Conservation (phyloP, 495 filamentous ascomycete species). For the Parachaetomium inaequale region DNA sequence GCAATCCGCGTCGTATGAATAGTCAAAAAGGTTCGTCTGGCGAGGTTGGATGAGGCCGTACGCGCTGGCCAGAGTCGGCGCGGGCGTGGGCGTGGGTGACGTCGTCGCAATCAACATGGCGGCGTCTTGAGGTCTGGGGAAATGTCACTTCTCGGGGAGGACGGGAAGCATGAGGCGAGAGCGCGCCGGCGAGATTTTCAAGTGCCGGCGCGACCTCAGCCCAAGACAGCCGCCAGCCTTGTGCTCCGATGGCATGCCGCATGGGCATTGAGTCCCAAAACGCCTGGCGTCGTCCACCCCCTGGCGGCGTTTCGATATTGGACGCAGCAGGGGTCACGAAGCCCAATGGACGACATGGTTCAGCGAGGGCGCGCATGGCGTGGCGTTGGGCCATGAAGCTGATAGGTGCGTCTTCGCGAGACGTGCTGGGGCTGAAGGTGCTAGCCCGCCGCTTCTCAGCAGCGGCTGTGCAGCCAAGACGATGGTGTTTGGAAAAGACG, state of each 20-base stretch:
- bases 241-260: neutral
- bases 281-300: neutral
- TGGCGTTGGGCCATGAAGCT: neutral
- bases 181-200: neutral
- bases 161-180: neutral
- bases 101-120: constrained; percentile 12
- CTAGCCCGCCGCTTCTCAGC: neutral
- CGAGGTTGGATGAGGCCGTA: constrained; percentile 19
- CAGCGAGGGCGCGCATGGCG: neutral
- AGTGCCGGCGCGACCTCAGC: neutral
- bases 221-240: neutral
- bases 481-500: neutral
- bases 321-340: neutral
- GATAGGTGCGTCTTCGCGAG: neutral
- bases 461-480: neutral
- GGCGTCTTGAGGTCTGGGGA: neutral
- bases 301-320: neutral
- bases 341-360: neutral
- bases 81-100: constrained; percentile 17
- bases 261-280: neutral
- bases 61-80: constrained; percentile 13
- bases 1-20: constrained; percentile 2
- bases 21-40: constrained; percentile 5
- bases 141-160: too few species aligned
- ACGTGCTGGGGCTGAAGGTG: neutral